Evolutionary conservation across 140 eudicot species (phyloP).

Genomic region (Flaveria floridana): DNA sequence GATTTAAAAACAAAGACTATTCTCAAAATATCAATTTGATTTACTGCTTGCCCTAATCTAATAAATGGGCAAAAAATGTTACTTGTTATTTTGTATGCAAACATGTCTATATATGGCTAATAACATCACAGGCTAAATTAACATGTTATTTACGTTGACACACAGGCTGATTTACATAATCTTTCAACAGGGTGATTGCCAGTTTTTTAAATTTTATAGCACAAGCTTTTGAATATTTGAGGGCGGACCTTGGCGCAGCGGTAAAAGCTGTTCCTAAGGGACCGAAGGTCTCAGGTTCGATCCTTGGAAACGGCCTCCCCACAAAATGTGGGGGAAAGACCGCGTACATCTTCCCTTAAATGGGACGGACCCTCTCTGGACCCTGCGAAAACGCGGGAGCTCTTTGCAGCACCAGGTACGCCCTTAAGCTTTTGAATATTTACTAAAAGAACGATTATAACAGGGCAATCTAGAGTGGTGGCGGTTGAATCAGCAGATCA

Average conservation of each 20-base stretch:
- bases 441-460: conserved; percentile 26
- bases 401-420: no score
- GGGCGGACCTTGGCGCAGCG: no score
- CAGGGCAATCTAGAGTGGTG: conserved; percentile 67
- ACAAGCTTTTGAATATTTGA: conserved; percentile 20
- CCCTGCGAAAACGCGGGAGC: no score
- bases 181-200: neutral
- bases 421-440: conserved; percentile 17
- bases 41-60: conserved; percentile 14
- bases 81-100: conserved; percentile 14
- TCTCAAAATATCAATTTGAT: neutral
- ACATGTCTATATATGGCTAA: neutral
- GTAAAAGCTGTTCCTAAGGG: no score
- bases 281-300: no score
- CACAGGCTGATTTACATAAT: neutral
- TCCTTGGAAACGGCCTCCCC: no score
- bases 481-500: conserved; percentile 72
- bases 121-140: neutral
- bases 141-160: neutral
- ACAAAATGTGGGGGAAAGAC: no score
- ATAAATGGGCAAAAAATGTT: neutral
- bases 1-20: neutral
- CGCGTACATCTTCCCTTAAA: no score
- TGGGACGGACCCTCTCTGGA: no score
- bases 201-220: neutral